phyloP scores from a whole-genome alignment of 1,284 basidiomycete genomes.

The Moesziomyces parantarcticus region DNA sequence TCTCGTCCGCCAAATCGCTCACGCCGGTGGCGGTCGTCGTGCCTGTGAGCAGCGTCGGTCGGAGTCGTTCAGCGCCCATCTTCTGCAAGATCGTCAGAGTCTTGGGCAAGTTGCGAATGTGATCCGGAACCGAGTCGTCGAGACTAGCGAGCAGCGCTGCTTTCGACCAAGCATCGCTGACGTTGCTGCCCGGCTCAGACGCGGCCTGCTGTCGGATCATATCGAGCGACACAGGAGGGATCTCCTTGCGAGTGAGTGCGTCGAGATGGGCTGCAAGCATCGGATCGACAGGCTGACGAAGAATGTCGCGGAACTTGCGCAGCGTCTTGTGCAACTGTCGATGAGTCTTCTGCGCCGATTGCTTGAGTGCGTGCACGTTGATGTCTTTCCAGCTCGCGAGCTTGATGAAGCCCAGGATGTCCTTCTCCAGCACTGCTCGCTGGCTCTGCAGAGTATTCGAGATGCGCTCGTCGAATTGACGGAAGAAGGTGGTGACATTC shows the following conservation, averaged over 20 bases:
- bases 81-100: slow-evolving; percentile 46
- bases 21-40: slow-evolving; percentile 63
- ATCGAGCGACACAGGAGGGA: slow-evolving; percentile 32
- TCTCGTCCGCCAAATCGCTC: slow-evolving; percentile 78
- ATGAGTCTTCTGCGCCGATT: slow-evolving; percentile 91
- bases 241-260: slow-evolving; percentile 39
- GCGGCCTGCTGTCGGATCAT: slow-evolving; percentile 9
- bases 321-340: slow-evolving; percentile 90
- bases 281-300: slow-evolving; percentile 78
- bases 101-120: slow-evolving; percentile 47
- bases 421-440: slow-evolving; percentile 78
- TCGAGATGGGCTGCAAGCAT: slow-evolving; percentile 53
- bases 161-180: slow-evolving; percentile 23
- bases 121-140: slow-evolving; percentile 29
- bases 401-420: slow-evolving; percentile 86
- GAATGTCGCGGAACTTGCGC: slow-evolving; percentile 88
- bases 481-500: slow-evolving; percentile 77
- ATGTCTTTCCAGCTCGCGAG: slow-evolving; percentile 98
- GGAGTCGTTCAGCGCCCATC: slow-evolving; percentile 34
- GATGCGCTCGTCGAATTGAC: slow-evolving; percentile 74
- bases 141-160: slow-evolving; percentile 15
- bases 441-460: slow-evolving; percentile 73
- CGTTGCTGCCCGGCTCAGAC: slow-evolving; percentile 7
- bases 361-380: slow-evolving; percentile 92
- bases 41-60: slow-evolving; percentile 35